Percentiles rank a stretch among this genome's conserved stretches.
Evolutionary conservation across 1,284 basidiomycete genomes (phyloP).

Genomic region (Coriolopsis trogii): DNA sequence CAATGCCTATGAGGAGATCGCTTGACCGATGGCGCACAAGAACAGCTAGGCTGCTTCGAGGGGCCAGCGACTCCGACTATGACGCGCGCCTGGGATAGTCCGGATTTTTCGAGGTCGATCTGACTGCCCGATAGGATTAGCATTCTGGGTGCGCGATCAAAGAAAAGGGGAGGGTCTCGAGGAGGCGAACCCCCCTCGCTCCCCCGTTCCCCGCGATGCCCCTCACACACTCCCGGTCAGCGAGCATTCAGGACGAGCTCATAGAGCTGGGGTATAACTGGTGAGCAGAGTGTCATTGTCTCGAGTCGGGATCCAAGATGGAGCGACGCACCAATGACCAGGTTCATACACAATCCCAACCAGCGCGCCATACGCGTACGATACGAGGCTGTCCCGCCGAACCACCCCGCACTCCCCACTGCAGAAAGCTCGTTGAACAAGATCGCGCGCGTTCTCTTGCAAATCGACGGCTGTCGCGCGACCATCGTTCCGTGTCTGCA

Average conservation of each 20-base stretch:
- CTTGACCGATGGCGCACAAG: no score
- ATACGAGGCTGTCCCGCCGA: constrained; percentile 19
- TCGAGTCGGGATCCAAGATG: not conserved
- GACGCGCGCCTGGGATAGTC: not conserved
- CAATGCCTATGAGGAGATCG: not conserved
- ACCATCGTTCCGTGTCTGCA: constrained; percentile 22
- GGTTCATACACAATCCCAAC: constrained; percentile 26
- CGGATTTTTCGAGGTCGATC: not conserved
- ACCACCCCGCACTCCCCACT: constrained; percentile 12
- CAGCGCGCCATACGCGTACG: constrained; percentile 17
- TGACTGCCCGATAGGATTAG: not conserved
- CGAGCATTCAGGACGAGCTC: constrained; percentile 16
- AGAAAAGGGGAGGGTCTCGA: not conserved
- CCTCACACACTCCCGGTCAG: constrained; percentile 6
- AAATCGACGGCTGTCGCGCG: constrained; percentile 13
- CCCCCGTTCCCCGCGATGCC: constrained; percentile 11
- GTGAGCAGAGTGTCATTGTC: not conserved
- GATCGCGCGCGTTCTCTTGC: constrained; percentile 15
- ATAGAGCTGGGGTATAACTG: constrained; percentile 23
- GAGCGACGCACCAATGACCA: not conserved
- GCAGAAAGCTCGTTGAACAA: constrained; percentile 16
- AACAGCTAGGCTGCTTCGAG: not conserved
- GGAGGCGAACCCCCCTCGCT: constrained; percentile 7
- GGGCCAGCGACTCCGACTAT: not conserved
- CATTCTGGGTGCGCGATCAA: not conserved